Evolutionary conservation across 345 rosid species (phyloP), one percentile per base, ranked within the genome.

Genomic region (Sisymbrium altissimum): DNA sequence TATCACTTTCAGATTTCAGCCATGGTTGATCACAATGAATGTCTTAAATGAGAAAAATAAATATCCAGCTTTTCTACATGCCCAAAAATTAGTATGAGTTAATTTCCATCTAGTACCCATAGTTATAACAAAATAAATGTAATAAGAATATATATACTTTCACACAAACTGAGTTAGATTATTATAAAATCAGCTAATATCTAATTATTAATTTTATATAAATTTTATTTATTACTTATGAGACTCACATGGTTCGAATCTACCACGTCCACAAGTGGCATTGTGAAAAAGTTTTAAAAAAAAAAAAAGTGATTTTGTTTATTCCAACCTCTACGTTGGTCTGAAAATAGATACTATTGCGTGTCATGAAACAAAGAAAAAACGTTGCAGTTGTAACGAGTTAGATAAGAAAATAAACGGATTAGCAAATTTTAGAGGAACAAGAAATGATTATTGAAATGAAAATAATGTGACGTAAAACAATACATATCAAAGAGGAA

Each of bases 321-420:
- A 66, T 46, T 45, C 43, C 49, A 46, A 35, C 65, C 32, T 65
- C 39, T 54, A 41, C 44, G 45, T 36, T 73, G 46, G 32, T 64
- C 77, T 64, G 64, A 33, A 54, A 21, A 55, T 54, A 25, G 18
- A 55, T 9, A 57, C 50, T 66, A 5, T 74, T 65, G 67, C 78
- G 78, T 66, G 72, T 46, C 53, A 45, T 27, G 66, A 40, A 38
- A 60, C 38, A 43, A 43, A 52, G 7, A 11, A 52, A 40, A 46
- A n/a, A 52, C 33, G 15, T 11, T 23, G 15, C 11, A 62, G 29
- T 44, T 60, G 40, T 41, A 12, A 46, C 12, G 60, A 57, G 76
- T 77, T 71, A 65, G 80, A 57, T 71, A 71, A 71, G 76, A 77
- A 77, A 75, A 49, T 3, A 56, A 6, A 2, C 1, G 68, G 62